phyloP scores from a whole-genome alignment of 2,329 filamentous ascomycete genomes.

The Coniochaeta prunicola region DNA sequence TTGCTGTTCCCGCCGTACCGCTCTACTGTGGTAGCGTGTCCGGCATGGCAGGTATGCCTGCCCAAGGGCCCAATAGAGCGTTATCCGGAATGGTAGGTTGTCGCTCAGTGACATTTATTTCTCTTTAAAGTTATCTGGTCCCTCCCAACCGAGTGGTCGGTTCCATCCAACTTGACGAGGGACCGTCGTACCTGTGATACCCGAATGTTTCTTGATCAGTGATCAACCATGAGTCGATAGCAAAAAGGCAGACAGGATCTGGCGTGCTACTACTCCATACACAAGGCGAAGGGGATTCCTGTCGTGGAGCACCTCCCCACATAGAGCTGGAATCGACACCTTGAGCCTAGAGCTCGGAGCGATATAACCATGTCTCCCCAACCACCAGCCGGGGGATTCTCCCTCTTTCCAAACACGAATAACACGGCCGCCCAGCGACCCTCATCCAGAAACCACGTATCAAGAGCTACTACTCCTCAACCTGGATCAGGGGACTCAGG shows the following conservation, averaged over 20 bases:
- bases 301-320: not conserved
- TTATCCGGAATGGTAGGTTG: not conserved
- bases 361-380: not conserved
- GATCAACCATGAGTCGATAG: slow-evolving; percentile 1
- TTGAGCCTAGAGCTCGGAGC: not conserved
- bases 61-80: no score
- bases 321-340: not conserved
- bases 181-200: not conserved
- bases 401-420: slow-evolving; percentile 48
- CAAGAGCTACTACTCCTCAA: slow-evolving; percentile 28
- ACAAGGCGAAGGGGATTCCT: not conserved
- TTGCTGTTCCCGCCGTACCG: not conserved
- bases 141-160: not conserved
- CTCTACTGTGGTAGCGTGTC: no score
- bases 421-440: slow-evolving; percentile 23
- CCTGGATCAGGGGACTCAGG: slow-evolving; percentile 14
- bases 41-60: no score
- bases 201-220: not conserved
- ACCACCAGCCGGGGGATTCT: slow-evolving; percentile 39
- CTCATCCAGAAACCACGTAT: slow-evolving; percentile 34
- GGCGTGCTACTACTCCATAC: not conserved
- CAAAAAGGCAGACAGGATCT: not conserved
- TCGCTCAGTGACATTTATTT: not conserved
- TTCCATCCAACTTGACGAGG: not conserved
- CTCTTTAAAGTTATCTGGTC: not conserved